Conservation (phyloP, 495 filamentous ascomycete species). For the Penicillium chermesinum region DNA sequence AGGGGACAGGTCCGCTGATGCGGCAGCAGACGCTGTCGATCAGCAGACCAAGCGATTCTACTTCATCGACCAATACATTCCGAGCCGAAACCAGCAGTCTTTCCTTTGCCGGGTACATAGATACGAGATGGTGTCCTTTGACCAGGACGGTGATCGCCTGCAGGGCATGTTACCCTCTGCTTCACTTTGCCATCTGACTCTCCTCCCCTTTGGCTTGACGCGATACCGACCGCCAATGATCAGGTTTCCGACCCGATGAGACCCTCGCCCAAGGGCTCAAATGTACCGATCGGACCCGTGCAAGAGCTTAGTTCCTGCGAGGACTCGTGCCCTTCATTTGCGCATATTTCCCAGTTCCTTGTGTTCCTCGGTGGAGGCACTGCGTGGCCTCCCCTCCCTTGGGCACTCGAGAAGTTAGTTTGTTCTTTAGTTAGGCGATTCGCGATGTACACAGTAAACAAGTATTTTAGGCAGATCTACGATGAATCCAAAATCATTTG, state of each 20-base stretch:
- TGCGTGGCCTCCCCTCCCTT: neutral
- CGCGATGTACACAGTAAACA: neutral
- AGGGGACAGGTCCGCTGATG: constrained; percentile 15
- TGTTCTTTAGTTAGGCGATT: neutral
- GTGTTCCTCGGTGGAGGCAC: neutral
- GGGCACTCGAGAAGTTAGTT: neutral
- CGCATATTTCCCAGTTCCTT: neutral
- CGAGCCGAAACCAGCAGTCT: constrained; percentile 18
- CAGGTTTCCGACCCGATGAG: constrained; percentile 8
- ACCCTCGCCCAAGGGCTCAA: constrained; percentile 19
- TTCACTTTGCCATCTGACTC: constrained; percentile 5
- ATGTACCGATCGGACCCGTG: constrained; percentile 45
- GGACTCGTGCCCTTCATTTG: neutral
- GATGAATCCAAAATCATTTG: neutral
- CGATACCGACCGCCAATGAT: constrained; percentile 8
- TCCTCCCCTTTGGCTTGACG: constrained; percentile 7
- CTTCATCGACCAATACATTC: constrained; percentile 15
- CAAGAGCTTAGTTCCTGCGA: constrained; percentile 1
- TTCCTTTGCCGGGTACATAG: constrained; percentile 17
- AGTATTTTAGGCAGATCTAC: neutral
- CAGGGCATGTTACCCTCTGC: constrained; percentile 12
- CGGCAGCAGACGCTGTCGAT: constrained; percentile 19
- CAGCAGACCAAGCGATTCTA: constrained; percentile 20
- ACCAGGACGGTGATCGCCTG: constrained; percentile 8
- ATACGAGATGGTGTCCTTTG: constrained; percentile 1